Conservation (phyloP, 139 green algal species). For the Gonium pectorale region DNA sequence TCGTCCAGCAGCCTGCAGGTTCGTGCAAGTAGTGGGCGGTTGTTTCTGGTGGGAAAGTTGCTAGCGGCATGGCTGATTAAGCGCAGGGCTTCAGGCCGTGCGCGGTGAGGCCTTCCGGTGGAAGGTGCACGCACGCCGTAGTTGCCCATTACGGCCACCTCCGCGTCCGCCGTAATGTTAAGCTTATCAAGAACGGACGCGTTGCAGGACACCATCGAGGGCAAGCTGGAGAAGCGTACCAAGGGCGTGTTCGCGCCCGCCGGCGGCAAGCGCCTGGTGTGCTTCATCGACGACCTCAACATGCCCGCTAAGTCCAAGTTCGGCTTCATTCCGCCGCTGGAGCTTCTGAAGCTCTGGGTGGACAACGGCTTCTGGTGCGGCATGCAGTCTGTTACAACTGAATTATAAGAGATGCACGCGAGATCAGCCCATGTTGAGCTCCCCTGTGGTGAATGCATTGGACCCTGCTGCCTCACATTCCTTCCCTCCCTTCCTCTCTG, state of each 20-base stretch:
- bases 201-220: constrained; percentile 87
- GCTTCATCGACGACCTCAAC: constrained; percentile 84
- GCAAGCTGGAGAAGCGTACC: constrained; percentile 88
- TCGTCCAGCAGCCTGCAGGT: constrained; percentile 76
- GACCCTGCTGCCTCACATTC: too few relatives aligned
- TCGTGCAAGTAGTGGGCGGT: too few relatives aligned
- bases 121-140: too few relatives aligned
- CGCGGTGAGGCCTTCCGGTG: too few relatives aligned
- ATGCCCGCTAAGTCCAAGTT: constrained; percentile 84
- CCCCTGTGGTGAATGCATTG: too few relatives aligned
- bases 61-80: too few relatives aligned
- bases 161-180: too few relatives aligned
- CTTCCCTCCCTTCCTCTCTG: too few relatives aligned
- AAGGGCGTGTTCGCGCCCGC: constrained; percentile 85
- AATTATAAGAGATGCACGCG: neutral
- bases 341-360: constrained; percentile 90
- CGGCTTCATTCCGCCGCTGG: constrained; percentile 88
- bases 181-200: too few relatives aligned
- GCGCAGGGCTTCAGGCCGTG: too few relatives aligned
- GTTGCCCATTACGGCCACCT: too few relatives aligned
- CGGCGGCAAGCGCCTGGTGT: constrained; percentile 80
- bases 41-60: too few relatives aligned
- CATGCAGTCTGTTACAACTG: neutral
- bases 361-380: constrained; percentile 89
- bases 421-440: neutral